phyloP scores from a whole-genome alignment of 495 filamentous ascomycete species.

The Hypoxylon intermedium region DNA sequence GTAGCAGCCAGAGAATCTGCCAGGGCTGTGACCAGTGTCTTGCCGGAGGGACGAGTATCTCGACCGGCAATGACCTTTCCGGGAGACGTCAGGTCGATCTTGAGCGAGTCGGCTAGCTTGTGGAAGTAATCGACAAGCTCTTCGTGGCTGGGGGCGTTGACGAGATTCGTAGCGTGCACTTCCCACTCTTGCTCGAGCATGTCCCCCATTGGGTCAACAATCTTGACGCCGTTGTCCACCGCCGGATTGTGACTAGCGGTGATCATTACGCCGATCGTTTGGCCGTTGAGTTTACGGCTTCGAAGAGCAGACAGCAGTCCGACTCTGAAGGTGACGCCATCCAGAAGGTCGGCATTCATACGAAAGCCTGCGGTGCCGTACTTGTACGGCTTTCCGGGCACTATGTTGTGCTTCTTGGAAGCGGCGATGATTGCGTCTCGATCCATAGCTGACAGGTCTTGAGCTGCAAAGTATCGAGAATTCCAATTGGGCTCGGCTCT shows the following conservation, averaged over 20 bases:
- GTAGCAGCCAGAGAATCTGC: slow-evolving; percentile 77
- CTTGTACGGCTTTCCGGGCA: slow-evolving; percentile 75
- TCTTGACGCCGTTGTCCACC: slow-evolving; percentile 96
- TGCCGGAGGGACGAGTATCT: slow-evolving; percentile 91
- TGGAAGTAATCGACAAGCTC: slow-evolving; percentile 77
- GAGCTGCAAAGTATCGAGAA: neutral
- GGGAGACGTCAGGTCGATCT: slow-evolving; percentile 72
- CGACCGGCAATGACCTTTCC: slow-evolving; percentile 88
- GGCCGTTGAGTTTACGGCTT: slow-evolving; percentile 83
- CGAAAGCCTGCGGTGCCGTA: slow-evolving; percentile 93
- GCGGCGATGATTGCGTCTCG: slow-evolving; percentile 60
- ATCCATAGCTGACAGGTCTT: slow-evolving; percentile 33
- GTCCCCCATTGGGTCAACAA: slow-evolving; percentile 96
- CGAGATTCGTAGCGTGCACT: slow-evolving; percentile 79
- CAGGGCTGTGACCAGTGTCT: slow-evolving; percentile 78
- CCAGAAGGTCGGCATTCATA: slow-evolving; percentile 71
- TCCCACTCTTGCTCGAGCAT: slow-evolving; percentile 98
- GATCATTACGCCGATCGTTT: slow-evolving; percentile 97
- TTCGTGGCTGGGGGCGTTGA: slow-evolving; percentile 79
- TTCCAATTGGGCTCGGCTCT: neutral
- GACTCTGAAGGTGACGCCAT: slow-evolving; percentile 89
- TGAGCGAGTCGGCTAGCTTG: slow-evolving; percentile 71
- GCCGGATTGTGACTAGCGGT: slow-evolving; percentile 98
- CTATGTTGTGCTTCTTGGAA: slow-evolving; percentile 70
- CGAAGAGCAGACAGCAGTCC: slow-evolving; percentile 89